Conservation (phyloP, 2,329 filamentous ascomycete species). For the Cercospora sesami region DNA sequence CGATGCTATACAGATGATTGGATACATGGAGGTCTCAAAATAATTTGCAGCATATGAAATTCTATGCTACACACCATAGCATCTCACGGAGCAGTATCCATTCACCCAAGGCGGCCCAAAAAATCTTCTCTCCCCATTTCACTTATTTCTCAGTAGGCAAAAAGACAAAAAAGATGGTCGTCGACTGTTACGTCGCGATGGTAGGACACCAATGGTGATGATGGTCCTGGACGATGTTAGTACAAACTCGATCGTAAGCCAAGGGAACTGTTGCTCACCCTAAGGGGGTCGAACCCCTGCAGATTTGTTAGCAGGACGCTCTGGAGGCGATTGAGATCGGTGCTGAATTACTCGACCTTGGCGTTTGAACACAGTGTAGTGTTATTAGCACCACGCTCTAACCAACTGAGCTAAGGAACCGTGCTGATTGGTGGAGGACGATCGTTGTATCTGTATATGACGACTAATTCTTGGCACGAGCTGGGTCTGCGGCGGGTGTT, state of each 20-base stretch:
- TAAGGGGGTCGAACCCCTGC: constrained; percentile 22
- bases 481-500: not conserved
- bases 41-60: too few relatives aligned
- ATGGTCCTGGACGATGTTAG: not conserved
- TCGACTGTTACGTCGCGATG: not conserved
- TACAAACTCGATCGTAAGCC: too few relatives aligned
- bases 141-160: too few relatives aligned
- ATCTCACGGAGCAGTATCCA: too few relatives aligned
- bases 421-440: not conserved
- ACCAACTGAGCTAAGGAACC: constrained; percentile 28
- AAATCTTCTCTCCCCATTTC: too few relatives aligned
- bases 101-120: too few relatives aligned
- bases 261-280: not conserved
- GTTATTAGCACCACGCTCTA: constrained; percentile 32
- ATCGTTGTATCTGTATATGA: not conserved
- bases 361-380: constrained; percentile 17
- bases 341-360: constrained; percentile 21
- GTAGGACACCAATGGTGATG: not conserved
- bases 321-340: not conserved
- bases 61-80: too few relatives aligned
- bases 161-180: constrained; percentile 10
- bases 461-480: not conserved
- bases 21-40: not conserved
- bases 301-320: not conserved
- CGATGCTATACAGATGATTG: not conserved